Evolutionary conservation across 306 rosid genomes (phyloP).

Genomic region (Cucurbita moschata): DNA sequence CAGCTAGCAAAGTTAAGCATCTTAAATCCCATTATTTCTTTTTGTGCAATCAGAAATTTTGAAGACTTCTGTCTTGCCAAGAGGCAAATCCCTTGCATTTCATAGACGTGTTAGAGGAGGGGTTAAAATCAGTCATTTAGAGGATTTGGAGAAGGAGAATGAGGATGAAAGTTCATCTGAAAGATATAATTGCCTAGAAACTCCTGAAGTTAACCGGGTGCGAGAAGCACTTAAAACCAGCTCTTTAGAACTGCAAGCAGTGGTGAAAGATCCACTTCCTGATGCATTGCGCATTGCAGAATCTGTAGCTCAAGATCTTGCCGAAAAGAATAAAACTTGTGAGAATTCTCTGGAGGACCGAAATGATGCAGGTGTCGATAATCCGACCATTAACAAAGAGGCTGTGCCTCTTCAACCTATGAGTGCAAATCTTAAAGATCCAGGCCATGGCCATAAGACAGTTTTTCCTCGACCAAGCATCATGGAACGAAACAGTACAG

Average conservation of each 20-base stretch:
- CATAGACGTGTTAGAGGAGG: conserved; percentile 31
- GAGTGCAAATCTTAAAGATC: conserved; percentile 18
- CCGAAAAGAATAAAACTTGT: conserved; percentile 7
- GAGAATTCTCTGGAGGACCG: conserved; percentile 23
- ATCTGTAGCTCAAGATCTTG: conserved; percentile 26
- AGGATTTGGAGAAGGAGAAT: conserved; percentile 18
- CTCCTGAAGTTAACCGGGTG: conserved; percentile 29
- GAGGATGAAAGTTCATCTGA: not conserved
- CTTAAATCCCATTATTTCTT: not conserved
- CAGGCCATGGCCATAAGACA: conserved; percentile 8
- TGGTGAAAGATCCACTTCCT: conserved; percentile 72
- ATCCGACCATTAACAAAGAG: conserved; percentile 16
- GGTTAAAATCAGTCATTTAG: conserved; percentile 26
- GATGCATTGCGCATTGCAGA: conserved; percentile 38
- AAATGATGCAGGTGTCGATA: conserved; percentile 5
- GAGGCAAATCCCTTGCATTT: conserved; percentile 26
- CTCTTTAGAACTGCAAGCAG: conserved; percentile 32
- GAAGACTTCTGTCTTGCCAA: conserved; percentile 8
- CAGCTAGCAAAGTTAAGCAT: not conserved
- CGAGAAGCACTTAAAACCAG: conserved; percentile 56
- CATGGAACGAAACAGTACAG: conserved; percentile 43
- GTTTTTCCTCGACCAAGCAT: conserved; percentile 19
- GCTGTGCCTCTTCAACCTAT: conserved; percentile 16
- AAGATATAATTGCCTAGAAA: conserved; percentile 13
- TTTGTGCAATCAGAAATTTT: conserved; percentile 17